phyloP scores from a whole-genome alignment of 1,139 yeast genomes.

The Suhomyces yuchorum region DNA sequence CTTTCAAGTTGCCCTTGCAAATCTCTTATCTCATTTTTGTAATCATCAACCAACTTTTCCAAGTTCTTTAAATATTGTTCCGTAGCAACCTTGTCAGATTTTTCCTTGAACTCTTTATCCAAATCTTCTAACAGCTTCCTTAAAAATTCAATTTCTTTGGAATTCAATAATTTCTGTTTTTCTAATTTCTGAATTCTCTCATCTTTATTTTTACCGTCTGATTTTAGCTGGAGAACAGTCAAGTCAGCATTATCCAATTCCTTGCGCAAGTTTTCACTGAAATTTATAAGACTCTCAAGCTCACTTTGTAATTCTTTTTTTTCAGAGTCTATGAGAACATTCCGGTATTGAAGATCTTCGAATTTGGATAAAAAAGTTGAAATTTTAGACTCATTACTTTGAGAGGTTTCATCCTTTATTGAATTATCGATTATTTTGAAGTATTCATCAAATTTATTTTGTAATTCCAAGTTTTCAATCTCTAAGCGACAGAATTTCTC shows the following conservation, averaged over 20 bases:
- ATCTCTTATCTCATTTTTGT: conserved; percentile 53
- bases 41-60: conserved; percentile 56
- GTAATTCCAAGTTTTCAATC: conserved; percentile 52
- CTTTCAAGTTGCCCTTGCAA: conserved; percentile 33
- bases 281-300: conserved; percentile 3
- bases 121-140: conserved; percentile 45
- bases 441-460: conserved; percentile 42
- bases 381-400: conserved; percentile 23
- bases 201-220: conserved; percentile 30
- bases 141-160: conserved; percentile 62
- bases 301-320: conserved; percentile 10
- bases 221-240: conserved; percentile 23
- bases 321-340: conserved; percentile 33
- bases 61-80: conserved; percentile 46
- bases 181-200: conserved; percentile 47
- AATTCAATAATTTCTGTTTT: conserved; percentile 54
- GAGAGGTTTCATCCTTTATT: conserved; percentile 21
- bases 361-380: conserved; percentile 34
- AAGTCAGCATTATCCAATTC: conserved; percentile 5
- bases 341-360: conserved; percentile 41
- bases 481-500: conserved; percentile 53
- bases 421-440: conserved; percentile 30
- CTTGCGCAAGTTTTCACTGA: not conserved
- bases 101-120: conserved; percentile 29
- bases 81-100: conserved; percentile 26